Conservation (phyloP, 2,329 filamentous ascomycete genomes). For the Fusarium sp. region DNA sequence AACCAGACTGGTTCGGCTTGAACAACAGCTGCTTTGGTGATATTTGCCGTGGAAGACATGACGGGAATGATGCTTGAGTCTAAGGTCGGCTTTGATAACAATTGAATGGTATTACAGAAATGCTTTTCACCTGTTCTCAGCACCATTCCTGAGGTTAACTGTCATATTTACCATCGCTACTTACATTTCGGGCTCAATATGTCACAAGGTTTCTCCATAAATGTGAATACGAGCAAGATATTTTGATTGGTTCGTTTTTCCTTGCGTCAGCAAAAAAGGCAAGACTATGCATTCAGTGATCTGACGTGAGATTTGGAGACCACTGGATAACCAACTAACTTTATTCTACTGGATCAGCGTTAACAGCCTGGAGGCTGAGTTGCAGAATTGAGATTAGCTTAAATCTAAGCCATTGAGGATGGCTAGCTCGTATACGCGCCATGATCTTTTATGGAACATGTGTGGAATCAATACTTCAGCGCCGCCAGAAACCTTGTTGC, state of each 20-base stretch:
- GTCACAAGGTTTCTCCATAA: neutral
- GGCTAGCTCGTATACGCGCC: neutral
- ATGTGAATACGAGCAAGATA: neutral
- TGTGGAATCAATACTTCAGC: neutral
- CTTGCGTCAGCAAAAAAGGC: neutral
- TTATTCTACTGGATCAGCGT: rapidly evolving
- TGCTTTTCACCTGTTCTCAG: neutral
- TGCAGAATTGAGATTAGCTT: neutral
- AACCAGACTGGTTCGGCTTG: neutral
- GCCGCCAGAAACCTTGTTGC: neutral
- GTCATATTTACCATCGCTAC: neutral
- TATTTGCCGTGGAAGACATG: neutral
- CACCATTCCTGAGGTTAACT: rapidly evolving
- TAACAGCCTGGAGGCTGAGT: neutral
- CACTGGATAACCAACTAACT: neutral
- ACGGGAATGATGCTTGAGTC: neutral
- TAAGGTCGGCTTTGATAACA: neutral
- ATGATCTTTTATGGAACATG: too few relatives aligned
- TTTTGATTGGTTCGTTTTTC: neutral
- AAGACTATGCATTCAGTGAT: neutral
- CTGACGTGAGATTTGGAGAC: neutral
- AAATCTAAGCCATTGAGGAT: neutral
- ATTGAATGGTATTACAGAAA: too few relatives aligned
- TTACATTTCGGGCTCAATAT: neutral
- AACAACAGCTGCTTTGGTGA: neutral